phyloP scores from a whole-genome alignment of 345 rosid species.

The Syzygium jambos region DNA sequence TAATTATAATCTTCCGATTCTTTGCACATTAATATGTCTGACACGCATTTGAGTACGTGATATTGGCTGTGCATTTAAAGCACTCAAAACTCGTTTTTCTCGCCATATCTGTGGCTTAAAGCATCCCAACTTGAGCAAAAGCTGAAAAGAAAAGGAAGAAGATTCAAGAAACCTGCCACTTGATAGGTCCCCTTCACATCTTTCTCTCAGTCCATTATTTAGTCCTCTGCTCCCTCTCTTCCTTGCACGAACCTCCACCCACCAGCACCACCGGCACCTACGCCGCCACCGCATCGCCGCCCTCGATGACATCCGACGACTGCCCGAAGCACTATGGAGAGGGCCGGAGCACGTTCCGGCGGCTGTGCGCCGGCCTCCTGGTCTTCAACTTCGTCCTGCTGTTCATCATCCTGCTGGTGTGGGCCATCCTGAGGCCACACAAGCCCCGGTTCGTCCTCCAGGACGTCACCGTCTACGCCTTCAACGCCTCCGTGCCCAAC shows the following conservation, averaged over 20 bases:
- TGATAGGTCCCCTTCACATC: background rate
- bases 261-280: background rate
- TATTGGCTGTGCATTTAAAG: background rate
- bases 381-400: slow-evolving; percentile 12
- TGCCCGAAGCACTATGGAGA: slow-evolving; percentile 1
- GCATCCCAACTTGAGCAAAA: background rate
- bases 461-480: slow-evolving; percentile 20
- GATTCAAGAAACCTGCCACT: background rate
- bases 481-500: slow-evolving; percentile 22
- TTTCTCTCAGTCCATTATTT: background rate
- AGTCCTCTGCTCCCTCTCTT: background rate
- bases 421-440: slow-evolving; percentile 10
- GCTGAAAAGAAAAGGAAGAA: background rate
- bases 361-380: slow-evolving; percentile 1
- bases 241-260: background rate
- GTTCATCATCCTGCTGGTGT: slow-evolving; percentile 4
- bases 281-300: background rate
- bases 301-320: background rate
- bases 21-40: background rate
- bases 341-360: background rate
- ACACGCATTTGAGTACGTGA: background rate
- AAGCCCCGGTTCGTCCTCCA: slow-evolving; percentile 21
- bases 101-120: background rate
- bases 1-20: background rate
- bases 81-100: background rate